Percentiles rank a stretch among this genome's conserved stretches.
Evolutionary conservation across 1,139 yeast genomes (phyloP).

Genomic region (Debaryomyces singareniensis): DNA sequence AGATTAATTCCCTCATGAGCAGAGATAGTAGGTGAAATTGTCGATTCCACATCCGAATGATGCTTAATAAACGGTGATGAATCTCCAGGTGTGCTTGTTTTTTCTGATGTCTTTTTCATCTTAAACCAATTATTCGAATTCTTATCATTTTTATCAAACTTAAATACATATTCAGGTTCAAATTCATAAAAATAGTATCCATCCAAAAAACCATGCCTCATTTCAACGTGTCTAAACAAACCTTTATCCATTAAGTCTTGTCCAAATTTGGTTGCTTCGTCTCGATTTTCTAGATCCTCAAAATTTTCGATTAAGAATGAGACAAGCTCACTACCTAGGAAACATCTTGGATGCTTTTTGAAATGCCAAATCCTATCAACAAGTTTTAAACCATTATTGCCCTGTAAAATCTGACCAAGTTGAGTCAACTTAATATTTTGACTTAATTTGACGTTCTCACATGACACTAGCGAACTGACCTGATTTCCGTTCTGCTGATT

Average conservation of each 20-base stretch:
- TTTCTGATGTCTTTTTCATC: slow-evolving; percentile 14
- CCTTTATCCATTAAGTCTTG: slow-evolving; percentile 67
- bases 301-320: slow-evolving; percentile 78
- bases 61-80: slow-evolving; percentile 9
- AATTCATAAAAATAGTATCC: slow-evolving; percentile 89
- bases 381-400: slow-evolving; percentile 47
- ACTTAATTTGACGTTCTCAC: slow-evolving; percentile 27
- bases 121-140: slow-evolving; percentile 28
- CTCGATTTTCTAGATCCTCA: slow-evolving; percentile 72
- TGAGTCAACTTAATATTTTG: slow-evolving; percentile 32
- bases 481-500: slow-evolving; percentile 30
- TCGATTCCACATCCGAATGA: slow-evolving; percentile 24
- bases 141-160: slow-evolving; percentile 15
- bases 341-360: slow-evolving; percentile 70
- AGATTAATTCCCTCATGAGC: slow-evolving; percentile 17
- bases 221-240: slow-evolving; percentile 72
- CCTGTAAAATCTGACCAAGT: slow-evolving; percentile 63
- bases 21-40: slow-evolving; percentile 19
- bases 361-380: slow-evolving; percentile 91
- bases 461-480: slow-evolving; percentile 25
- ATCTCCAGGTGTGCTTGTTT: slow-evolving; percentile 8
- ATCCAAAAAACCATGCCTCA: slow-evolving; percentile 77
- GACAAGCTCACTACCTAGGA: slow-evolving; percentile 80
- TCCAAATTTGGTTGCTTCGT: slow-evolving; percentile 78
- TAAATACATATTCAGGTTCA: slow-evolving; percentile 48